Evolutionary conservation across 1,284 basidiomycete genomes (phyloP), one percentile per base, ranked within the genome.

Genomic region (Puccinia novopanici): DNA sequence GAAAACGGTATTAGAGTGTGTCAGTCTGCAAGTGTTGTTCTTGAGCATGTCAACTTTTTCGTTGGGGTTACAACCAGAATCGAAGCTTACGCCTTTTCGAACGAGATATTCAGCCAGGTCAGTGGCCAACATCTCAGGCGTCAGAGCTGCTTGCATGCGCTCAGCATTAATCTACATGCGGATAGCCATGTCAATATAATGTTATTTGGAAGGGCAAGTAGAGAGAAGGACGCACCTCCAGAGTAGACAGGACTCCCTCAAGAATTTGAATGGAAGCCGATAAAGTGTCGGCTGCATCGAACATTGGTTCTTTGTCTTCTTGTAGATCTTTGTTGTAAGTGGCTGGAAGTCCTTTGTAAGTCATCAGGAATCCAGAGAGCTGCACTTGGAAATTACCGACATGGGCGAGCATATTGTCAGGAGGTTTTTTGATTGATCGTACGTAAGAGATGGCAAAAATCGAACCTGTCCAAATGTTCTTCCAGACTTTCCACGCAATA

Each of bases 311-410:
- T 87, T 99, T 98, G 87, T 97, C 95, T 87, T 99, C 97, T 87
- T 99, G 96, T 81, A 99, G 88, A 87, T 99, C 96, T 87, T 99
- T 99, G 89, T 99, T 98, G 88, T 99, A 99, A 12, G 96, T 98
- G 40, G 96, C 97, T 13, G 96, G 96, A 71, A 98, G 89, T 37
- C 97, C 96, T 86, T 99, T 99, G 84, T 97, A 88, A 9, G 94
- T 95, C 93, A 98, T 95, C 88, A 98, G 88, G 88, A 99, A 98
- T 5, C 96, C 96, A n/a, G 96, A 90, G 92, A 98, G 95, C 92
- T 78, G 40, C 12, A 27, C 13, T 61, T 27, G n/a, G 10, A 19
- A 34, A 48, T 13, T 8, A 13, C 8, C 9, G 15, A 57, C 1
- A 42, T 19, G n/a, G 45, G n/a, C 6, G 40, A 54, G 12, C 3